phyloP scores from a whole-genome alignment of 495 filamentous ascomycete species.

The Penicillium maclennaniae region DNA sequence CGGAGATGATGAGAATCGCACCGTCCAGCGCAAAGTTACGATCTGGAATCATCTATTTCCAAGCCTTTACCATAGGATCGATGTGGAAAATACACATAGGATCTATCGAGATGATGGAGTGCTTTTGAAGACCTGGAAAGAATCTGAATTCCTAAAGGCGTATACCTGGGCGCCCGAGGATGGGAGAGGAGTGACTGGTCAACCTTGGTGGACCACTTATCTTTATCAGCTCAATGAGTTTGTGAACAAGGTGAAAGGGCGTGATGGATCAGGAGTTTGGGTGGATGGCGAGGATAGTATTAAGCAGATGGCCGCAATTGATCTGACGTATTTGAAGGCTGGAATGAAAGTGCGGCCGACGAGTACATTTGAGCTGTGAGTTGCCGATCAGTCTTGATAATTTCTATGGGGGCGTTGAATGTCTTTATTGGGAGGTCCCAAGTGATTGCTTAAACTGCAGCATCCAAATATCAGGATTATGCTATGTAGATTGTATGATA shows the following conservation, averaged over 20 bases:
- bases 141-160: constrained; percentile 38
- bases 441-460: background rate
- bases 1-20: constrained; percentile 25
- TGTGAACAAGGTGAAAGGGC: constrained; percentile 48
- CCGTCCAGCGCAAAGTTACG: constrained; percentile 36
- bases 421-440: background rate
- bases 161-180: constrained; percentile 46
- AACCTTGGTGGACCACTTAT: constrained; percentile 48
- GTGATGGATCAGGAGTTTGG: constrained; percentile 43
- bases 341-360: constrained; percentile 31
- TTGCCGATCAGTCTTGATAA: background rate
- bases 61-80: constrained; percentile 48
- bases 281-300: constrained; percentile 49
- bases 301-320: constrained; percentile 49
- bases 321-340: constrained; percentile 47
- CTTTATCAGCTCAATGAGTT: constrained; percentile 55
- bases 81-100: constrained; percentile 42
- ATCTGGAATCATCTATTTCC: constrained; percentile 40
- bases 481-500: background rate
- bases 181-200: background rate
- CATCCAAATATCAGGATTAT: background rate
- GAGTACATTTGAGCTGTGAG: constrained; percentile 10
- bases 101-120: constrained; percentile 26
- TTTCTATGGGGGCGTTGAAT: background rate
- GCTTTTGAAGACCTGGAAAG: constrained; percentile 41